phyloP scores from a whole-genome alignment of 1,284 basidiomycete genomes.

The Peniophora sp. region DNA sequence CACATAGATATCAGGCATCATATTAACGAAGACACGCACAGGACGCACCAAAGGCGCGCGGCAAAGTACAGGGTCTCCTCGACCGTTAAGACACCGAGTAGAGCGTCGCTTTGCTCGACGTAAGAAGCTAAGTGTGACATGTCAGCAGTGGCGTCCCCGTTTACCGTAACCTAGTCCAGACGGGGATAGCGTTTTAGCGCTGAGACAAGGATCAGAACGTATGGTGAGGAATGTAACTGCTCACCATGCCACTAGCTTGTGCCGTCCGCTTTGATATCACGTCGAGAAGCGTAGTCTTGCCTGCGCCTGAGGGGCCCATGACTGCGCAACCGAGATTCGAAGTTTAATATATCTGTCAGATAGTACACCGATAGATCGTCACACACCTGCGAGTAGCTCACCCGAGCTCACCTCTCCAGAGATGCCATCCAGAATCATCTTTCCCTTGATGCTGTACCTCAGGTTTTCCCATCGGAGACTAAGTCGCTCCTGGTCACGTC shows the following conservation, averaged over 20 bases:
- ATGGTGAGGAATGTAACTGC: constrained; percentile 6
- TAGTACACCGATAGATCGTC: constrained; percentile 4
- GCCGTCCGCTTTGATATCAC: constrained; percentile 34
- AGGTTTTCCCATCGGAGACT: not conserved
- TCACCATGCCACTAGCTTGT: constrained; percentile 22
- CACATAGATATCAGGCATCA: too few relatives aligned
- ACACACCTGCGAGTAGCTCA: constrained; percentile 15
- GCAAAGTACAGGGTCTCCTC: constrained; percentile 57
- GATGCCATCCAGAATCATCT: constrained; percentile 21
- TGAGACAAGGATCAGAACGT: not conserved
- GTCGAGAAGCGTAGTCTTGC: constrained; percentile 35
- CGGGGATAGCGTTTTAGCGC: not conserved
- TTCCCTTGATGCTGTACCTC: not conserved
- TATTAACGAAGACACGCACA: not conserved
- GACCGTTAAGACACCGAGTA: constrained; percentile 55
- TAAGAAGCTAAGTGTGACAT: constrained; percentile 31
- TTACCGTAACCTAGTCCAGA: constrained; percentile 10
- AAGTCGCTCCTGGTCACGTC: not conserved
- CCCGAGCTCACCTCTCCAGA: constrained; percentile 31
- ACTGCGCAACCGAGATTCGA: constrained; percentile 17
- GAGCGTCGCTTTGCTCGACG: constrained; percentile 56
- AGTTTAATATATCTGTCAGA: not conserved
- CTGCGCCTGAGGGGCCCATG: constrained; percentile 45
- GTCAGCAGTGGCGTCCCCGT: constrained; percentile 11
- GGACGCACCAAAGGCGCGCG: constrained; percentile 39